These are phyloP conservation scores for Closterium sp. DNA, from an alignment of 139 green algal species.

Conservation along the genomic window DNA sequence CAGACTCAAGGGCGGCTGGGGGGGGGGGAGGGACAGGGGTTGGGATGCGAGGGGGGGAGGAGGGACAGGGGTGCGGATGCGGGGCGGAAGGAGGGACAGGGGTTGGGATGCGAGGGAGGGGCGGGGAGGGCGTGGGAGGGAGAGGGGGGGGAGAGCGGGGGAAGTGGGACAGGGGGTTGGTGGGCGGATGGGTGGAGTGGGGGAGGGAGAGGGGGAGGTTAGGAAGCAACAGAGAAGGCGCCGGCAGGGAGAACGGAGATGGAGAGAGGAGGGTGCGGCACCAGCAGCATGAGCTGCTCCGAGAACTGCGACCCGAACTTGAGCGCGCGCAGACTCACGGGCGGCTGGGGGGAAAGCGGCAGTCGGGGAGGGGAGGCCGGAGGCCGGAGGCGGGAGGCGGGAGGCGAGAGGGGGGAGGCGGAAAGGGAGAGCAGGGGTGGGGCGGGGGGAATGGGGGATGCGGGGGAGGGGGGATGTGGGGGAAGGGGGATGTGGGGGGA, in stretches of 20 bases:
- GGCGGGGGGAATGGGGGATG: too few species aligned
- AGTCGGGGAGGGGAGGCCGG: too few species aligned
- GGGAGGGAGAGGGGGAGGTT: slow-evolving; percentile 61
- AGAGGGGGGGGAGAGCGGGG: too few species aligned
- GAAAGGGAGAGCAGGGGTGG: too few species aligned
- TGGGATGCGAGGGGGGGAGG: too few species aligned
- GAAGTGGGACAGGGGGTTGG: too few species aligned
- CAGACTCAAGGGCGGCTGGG: neutral
- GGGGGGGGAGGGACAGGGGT: neutral
- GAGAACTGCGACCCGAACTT: slow-evolving; percentile 43
- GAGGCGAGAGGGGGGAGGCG: too few species aligned
- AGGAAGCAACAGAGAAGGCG: too few species aligned
- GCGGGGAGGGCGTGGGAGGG: neutral
- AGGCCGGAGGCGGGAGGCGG: too few species aligned
- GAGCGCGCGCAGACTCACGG: neutral
- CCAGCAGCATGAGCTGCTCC: slow-evolving; percentile 70
- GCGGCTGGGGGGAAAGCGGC: neutral
- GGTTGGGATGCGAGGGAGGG: too few species aligned
- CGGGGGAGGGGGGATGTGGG: too few species aligned
- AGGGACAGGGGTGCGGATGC: too few species aligned
- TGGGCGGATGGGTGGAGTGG: slow-evolving; percentile 26
- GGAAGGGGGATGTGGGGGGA: slow-evolving; percentile 48
- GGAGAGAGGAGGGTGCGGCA: slow-evolving; percentile 51
- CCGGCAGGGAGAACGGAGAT: slow-evolving; percentile 68
- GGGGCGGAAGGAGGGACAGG: neutral